Evolutionary conservation across 345 rosid species (phyloP), one percentile per base, ranked within the genome.

Genomic region (Camelina sativa): DNA sequence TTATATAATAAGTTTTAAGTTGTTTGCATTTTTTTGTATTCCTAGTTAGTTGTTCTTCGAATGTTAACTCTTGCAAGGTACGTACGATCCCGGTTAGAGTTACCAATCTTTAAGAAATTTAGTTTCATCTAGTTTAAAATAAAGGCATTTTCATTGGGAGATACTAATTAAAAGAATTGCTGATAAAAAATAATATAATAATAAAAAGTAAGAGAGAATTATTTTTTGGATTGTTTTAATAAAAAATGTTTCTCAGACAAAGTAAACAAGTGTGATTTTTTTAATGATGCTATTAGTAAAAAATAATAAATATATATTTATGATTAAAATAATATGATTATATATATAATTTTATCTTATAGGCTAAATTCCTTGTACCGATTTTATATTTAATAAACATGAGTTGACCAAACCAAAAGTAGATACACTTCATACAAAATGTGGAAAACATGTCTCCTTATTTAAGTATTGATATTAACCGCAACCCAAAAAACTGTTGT

Each of bases 391-490:
- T 0, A 19, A 53, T 53, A 22, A 22, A 22, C 11, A 48, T 5
- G n/a, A 32, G 57, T 53, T 53, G 32, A 53, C 57, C 57, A 5
- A 53, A 20, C 1, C 7, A 10, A 22, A 52, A 11, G 23, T 20
- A 38, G 59, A 48, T 60, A 7, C 23, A 50, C 16, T 61, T 51
- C 60, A 8, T 32, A 53, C 7, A 62, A 66, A 72, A 72, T 73
- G 56, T 53, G 63, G 63, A 44, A 62, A 52, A 72, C 69, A 72
- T 72, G 43, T 11, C 6, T 43, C 54, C 12, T 6, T 17, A 55
- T 67, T 19, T 20, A 13, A 52, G 2, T 52, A 50, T 15, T 20
- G 48, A 15, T 13, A 4, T 28, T 4, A 28, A 28, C 30, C 5
- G 30, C 30, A 28, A 28, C 30, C 30, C 30, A 28, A 28, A 28